Evolutionary conservation across 805 yeast species (phyloP), one percentile per base, ranked within the genome.

Genomic region (Wickerhamomyces silvicola): DNA sequence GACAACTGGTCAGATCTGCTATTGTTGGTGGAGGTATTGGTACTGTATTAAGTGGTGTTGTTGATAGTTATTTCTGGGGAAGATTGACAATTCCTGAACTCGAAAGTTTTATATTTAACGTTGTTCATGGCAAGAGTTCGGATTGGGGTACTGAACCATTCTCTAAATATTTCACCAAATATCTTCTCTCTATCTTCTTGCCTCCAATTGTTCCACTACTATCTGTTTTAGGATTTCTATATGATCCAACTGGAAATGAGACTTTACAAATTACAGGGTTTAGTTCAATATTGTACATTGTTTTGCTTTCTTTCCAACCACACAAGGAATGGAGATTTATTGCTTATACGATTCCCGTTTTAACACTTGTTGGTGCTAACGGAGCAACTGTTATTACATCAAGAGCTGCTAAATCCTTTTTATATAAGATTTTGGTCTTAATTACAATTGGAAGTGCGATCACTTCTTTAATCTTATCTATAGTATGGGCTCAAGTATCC

Each of bases 291-390:
- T 31, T 72, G 11, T 88, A 64, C 49, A 66, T 87, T n/a, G 39
- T 62, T 2, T 46, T 75, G 5, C 68, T 87, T 70, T 86, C 96
- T 0, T 54, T 79, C 31, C 92, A 83, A 55, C 87, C 92, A 3
- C 97, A 90, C 48, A 90, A 90, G 53, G 97, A 90, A 62, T 85
- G 94, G 94, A 71, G 97, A 45, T 90, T 90, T 49, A 75, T 90
- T 24, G 63, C 81, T 12, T 90, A 88, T 54, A 62, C 77, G 0
- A 60, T 81, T 4, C 96, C 97, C 1, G 64, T 79, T 0, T 54
- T 85, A 36, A 74, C 81, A 0, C 45, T 81, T 13, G 50, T 72
- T 20, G 87, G 82, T 6, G 78, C 92, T 2, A 62, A 70, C 27
- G 84, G 83, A 6, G 68, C 79, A 11, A 55, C 70, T 1, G 48